A percentile compares a stretch with the other conserved stretches of the same genome.
Evolutionary conservation across 306 rosid genomes (phyloP).

Genomic region (Corylus americana): DNA sequence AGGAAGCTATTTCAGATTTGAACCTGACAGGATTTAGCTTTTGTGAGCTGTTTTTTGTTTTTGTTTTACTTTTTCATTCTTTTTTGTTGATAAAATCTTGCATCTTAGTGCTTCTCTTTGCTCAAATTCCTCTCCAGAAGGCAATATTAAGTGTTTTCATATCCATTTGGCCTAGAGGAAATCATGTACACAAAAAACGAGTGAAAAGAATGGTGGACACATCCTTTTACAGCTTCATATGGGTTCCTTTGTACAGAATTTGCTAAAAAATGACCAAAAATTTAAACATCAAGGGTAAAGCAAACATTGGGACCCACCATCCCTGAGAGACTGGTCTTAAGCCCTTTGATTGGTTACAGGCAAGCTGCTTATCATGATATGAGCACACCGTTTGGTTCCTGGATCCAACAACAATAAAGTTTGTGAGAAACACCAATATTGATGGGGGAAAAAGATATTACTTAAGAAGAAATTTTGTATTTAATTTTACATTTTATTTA

Average conservation of each 20-base stretch:
- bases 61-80: background rate
- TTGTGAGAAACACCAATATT: background rate
- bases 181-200: background rate
- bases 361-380: constrained; percentile 40
- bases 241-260: background rate
- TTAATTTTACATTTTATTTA: too few relatives aligned
- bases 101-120: background rate
- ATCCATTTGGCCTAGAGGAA: background rate
- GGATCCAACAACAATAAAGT: constrained; percentile 1
- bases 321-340: constrained; percentile 32
- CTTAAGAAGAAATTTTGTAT: too few relatives aligned
- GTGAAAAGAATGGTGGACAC: background rate
- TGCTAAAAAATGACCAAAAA: constrained; percentile 25
- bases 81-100: background rate
- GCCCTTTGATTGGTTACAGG: constrained; percentile 42
- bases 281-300: constrained; percentile 29
- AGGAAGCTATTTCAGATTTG: background rate
- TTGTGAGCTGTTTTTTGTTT: background rate
- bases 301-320: constrained; percentile 39
- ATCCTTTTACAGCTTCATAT: background rate
- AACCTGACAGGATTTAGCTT: background rate
- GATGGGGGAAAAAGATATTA: too few relatives aligned
- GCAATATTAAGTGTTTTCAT: background rate
- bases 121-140: too few relatives aligned
- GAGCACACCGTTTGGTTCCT: constrained; percentile 64